Percentiles rank a stretch among this genome's conserved stretches.
Evolutionary conservation across 2,329 filamentous ascomycete species (phyloP).

Genomic region (Malbranchea cinnamomea): DNA sequence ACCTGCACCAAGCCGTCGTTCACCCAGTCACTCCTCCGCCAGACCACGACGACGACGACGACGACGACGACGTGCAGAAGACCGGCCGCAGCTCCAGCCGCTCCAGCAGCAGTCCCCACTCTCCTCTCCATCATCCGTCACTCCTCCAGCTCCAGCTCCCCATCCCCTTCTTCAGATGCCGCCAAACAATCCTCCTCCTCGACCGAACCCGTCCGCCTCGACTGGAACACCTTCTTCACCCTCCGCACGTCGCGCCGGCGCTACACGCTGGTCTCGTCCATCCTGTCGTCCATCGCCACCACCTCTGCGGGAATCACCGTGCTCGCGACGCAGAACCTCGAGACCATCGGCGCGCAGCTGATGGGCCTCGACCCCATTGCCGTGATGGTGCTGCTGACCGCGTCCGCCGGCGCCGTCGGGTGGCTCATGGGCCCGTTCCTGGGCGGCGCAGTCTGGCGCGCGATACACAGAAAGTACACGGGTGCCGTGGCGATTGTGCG

Average conservation of each 20-base stretch:
- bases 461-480: slow-evolving; percentile 56
- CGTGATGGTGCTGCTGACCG: slow-evolving; percentile 64
- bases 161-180: slow-evolving; percentile 1
- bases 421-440: slow-evolving; percentile 79
- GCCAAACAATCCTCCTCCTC: slow-evolving; percentile 1
- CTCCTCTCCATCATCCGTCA: slow-evolving; percentile 2
- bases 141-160: not conserved
- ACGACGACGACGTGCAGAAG: slow-evolving; percentile 1
- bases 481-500: slow-evolving; percentile 54
- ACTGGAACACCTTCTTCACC: slow-evolving; percentile 89
- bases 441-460: slow-evolving; percentile 65
- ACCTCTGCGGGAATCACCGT: slow-evolving; percentile 39
- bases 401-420: slow-evolving; percentile 62
- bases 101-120: not conserved
- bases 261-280: slow-evolving; percentile 66
- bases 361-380: slow-evolving; percentile 80
- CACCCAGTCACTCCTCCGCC: not conserved
- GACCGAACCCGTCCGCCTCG: slow-evolving; percentile 29
- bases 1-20: slow-evolving; percentile 3
- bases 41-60: not conserved
- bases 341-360: slow-evolving; percentile 47
- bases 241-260: slow-evolving; percentile 73
- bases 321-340: slow-evolving; percentile 56
- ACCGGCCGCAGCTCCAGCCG: not conserved
- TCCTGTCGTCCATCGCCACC: slow-evolving; percentile 46